phyloP scores from a whole-genome alignment of 2,329 filamentous ascomycete genomes.

The Aspergillus amoenus region DNA sequence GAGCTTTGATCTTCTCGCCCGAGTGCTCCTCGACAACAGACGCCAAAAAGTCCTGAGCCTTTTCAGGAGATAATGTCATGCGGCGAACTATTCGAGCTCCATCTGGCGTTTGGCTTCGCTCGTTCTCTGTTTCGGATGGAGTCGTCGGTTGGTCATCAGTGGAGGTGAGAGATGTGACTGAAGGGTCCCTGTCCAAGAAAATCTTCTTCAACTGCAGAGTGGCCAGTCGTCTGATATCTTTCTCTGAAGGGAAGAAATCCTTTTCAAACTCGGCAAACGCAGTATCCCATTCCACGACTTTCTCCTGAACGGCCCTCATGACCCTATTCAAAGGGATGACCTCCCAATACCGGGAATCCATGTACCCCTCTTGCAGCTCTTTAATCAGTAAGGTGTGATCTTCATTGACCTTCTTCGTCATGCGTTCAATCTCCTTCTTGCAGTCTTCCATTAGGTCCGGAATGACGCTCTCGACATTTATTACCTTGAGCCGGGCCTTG shows the following conservation, averaged over 20 bases:
- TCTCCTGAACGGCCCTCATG: constrained; percentile 86
- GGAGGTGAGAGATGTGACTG: constrained; percentile 70
- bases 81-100: constrained; percentile 36
- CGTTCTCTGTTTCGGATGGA: constrained; percentile 36
- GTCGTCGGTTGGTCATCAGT: constrained; percentile 63
- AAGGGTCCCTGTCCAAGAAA: constrained; percentile 83
- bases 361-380: constrained; percentile 85
- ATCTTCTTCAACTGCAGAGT: constrained; percentile 92
- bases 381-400: constrained; percentile 73
- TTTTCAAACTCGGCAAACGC: constrained; percentile 87
- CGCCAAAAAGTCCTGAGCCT: constrained; percentile 62
- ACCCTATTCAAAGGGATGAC: constrained; percentile 90
- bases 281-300: constrained; percentile 89
- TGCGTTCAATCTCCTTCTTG: constrained; percentile 73
- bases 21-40: constrained; percentile 66
- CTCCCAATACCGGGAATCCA: constrained; percentile 93
- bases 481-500: constrained; percentile 76
- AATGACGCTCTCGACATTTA: constrained; percentile 86
- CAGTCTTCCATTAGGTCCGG: constrained; percentile 84
- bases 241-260: constrained; percentile 90
- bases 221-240: constrained; percentile 89
- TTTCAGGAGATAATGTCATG: constrained; percentile 58
- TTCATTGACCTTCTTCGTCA: constrained; percentile 77
- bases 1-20: constrained; percentile 36
- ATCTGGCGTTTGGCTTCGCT: constrained; percentile 28